phyloP scores from a whole-genome alignment of 225 moss, liverwort and hornwort species.

The Polytrichum commune region DNA sequence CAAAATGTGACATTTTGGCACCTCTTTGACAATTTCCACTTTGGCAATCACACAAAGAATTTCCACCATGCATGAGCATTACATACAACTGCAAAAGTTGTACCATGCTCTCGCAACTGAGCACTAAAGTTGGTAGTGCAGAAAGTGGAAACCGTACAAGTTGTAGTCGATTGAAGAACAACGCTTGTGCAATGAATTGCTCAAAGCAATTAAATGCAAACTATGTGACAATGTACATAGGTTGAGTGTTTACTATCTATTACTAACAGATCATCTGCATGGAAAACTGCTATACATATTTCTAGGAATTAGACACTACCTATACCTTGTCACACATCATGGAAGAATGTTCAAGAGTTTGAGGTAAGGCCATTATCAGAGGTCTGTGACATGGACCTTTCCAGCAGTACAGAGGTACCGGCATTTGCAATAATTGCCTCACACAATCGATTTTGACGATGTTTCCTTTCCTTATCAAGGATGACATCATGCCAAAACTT shows the following conservation, averaged over 20 bases:
- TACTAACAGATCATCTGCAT: neutral
- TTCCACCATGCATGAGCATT: no score
- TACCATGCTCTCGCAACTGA: no score
- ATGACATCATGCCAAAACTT: constrained; percentile 53
- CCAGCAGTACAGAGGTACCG: constrained; percentile 27
- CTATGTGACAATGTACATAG: neutral
- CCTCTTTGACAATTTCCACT: no score
- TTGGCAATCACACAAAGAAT: no score
- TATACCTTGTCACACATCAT: neutral
- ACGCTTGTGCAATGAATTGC: neutral
- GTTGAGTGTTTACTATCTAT: neutral
- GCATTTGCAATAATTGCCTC: constrained; percentile 32
- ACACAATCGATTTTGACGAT: constrained; percentile 32
- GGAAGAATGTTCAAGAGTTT: neutral
- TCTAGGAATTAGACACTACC: no score
- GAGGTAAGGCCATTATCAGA: constrained; percentile 1
- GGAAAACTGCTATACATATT: neutral
- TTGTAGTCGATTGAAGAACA: no score
- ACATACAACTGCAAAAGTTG: no score
- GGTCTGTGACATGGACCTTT: constrained; percentile 15
- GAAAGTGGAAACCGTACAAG: no score
- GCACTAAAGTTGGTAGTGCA: no score
- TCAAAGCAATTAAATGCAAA: neutral
- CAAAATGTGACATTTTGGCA: no score
- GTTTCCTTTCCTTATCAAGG: constrained; percentile 26